These are phyloP conservation scores for Acanthamoeba culbertsoni DNA, from an alignment of 208 protist genomes.

Conservation along the genomic window DNA sequence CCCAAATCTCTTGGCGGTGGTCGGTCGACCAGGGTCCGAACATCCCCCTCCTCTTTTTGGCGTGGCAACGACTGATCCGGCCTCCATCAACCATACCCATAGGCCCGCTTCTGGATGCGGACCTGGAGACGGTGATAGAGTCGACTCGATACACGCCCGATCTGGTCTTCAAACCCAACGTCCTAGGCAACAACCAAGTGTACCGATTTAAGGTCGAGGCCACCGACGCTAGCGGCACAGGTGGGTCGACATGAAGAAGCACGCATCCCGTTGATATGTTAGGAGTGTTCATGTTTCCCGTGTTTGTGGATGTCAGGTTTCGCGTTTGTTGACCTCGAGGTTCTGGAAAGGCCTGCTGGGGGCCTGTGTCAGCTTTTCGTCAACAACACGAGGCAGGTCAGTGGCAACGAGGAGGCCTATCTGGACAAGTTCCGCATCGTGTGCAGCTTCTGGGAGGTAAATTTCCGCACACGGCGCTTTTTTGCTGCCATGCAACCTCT, in stretches of 20 bases:
- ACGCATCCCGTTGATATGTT: no score
- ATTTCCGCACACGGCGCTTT: neutral
- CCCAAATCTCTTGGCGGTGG: no score
- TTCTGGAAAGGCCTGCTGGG: neutral
- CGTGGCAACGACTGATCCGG: no score
- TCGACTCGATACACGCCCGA: neutral
- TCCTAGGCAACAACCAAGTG: neutral
- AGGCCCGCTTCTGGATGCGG: neutral
- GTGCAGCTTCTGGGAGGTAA: neutral
- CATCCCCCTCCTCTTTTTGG: no score
- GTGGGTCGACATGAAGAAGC: no score
- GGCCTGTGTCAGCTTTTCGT: neutral
- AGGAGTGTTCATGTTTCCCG: neutral
- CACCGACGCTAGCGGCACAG: neutral
- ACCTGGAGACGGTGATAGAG: neutral
- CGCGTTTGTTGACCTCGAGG: neutral
- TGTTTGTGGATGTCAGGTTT: neutral
- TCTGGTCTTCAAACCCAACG: neutral
- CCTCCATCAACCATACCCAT: neutral
- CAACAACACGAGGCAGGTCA: neutral
- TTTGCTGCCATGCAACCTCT: neutral
- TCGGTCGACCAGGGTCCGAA: no score
- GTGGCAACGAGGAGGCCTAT: neutral
- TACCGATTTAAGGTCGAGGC: neutral
- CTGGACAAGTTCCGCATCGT: neutral